Base-by-base conservation (phyloP, 2,329 filamentous ascomycete species). In the Neoscytalidium dimidiatum region DNA sequence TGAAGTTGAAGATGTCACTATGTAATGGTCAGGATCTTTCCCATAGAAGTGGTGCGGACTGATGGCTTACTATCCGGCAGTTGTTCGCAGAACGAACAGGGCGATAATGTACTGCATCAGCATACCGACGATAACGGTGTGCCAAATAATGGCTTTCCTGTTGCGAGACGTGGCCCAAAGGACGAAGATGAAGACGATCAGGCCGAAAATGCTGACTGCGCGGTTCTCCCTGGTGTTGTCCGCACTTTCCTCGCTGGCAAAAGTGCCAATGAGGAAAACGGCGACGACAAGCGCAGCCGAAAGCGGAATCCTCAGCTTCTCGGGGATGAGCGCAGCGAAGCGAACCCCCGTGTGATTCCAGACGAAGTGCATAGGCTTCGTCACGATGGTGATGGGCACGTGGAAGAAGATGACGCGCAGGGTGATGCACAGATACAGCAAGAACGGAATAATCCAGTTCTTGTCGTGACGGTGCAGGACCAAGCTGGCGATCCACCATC, bases 1-100 rank as follows among this genome's bases (percentile, higher is more conserved):
- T 86, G 81, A 96, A 97, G 77, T 87, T 88, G 86, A 97, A 97
- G 74, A 97, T 96, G 78, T 96, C 91, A 79, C 88, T 67, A 29
- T 23, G 13, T 4, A 28, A 7, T 9, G 43, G 51, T 67, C 41
- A 64, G 64, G 21, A 14, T 14, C 23, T 1, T 8, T 23, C 26
- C 19, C n/a, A 4, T 9, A 11, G 7, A 28, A 7, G 14, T 13
- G 26, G n/a, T 26, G 31, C 23, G 7, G 9, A 26, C 9, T 9
- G 44, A 23, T 17, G 46, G 61, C 61, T 60, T 60, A 62, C 56
- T 78, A 96, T 66, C 93, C 94, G 43, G 87, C 91, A 43, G 84
- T 79, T 3, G 92, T 95, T 53, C 92, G 87, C 70, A 97, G 83
- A 53, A 97, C 94, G 72, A 97, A 97, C 13, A 97, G 83, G 3